Conservation (phyloP, 768 basidiomycete species). For the Suillus subaureus region DNA sequence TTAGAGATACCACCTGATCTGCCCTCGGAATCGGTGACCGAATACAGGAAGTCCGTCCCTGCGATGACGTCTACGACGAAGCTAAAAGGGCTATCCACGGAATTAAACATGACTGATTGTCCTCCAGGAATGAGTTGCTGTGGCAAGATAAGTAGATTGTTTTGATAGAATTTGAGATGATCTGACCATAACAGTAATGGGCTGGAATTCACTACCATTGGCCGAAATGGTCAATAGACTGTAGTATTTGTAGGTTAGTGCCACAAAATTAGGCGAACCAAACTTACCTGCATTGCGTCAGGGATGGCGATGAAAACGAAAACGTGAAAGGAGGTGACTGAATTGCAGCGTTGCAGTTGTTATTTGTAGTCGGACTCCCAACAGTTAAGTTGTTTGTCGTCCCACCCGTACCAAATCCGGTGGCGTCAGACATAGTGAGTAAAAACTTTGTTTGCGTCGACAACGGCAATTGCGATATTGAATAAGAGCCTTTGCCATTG, state of each 20-base stretch:
- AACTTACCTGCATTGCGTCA: slow-evolving; percentile 63
- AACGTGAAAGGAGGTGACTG: slow-evolving; percentile 49
- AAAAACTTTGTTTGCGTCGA: background rate
- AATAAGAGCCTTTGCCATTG: background rate
- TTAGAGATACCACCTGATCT: slow-evolving; percentile 62
- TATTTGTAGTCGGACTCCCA: slow-evolving; percentile 41
- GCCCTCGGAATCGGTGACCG: slow-evolving; percentile 53
- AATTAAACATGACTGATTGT: slow-evolving; percentile 43
- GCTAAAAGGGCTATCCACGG: slow-evolving; percentile 37
- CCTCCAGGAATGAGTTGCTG: slow-evolving; percentile 73
- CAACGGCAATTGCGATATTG: background rate
- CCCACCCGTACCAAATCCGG: slow-evolving; percentile 33
- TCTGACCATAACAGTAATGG: slow-evolving; percentile 55
- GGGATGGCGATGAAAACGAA: slow-evolving; percentile 44
- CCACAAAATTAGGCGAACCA: background rate
- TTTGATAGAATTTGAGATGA: background rate
- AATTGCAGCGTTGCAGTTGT: slow-evolving; percentile 50
- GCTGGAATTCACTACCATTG: slow-evolving; percentile 37
- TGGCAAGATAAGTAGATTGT: slow-evolving; percentile 4
- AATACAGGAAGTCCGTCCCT: slow-evolving; percentile 59
- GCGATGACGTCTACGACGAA: slow-evolving; percentile 60
- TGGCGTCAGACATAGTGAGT: background rate
- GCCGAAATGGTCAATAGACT: slow-evolving; percentile 52
- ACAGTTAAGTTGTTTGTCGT: slow-evolving; percentile 50
- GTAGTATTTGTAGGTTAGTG: slow-evolving; percentile 9